phyloP scores from a whole-genome alignment of 352 stramenopile species.

The Pythium sp. region DNA sequence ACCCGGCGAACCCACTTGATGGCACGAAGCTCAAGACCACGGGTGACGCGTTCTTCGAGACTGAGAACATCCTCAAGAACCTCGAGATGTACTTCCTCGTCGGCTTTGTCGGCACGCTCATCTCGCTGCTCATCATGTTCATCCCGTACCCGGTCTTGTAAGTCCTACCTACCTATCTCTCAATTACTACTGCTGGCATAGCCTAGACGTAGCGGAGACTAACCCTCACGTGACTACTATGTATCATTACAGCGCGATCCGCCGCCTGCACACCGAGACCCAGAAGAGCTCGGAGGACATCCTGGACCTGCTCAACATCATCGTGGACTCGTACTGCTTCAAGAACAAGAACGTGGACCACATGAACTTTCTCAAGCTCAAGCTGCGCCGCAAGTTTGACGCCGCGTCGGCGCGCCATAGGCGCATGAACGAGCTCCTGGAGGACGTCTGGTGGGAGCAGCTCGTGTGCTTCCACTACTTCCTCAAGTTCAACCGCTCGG shows the following conservation, averaged over 20 bases:
- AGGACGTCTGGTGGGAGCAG: conserved; percentile 84
- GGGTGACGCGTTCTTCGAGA: conserved; percentile 48
- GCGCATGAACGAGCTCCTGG: conserved; percentile 58
- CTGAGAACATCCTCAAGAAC: conserved; percentile 68
- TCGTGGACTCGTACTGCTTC: conserved; percentile 85
- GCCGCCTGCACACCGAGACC: conserved; percentile 48
- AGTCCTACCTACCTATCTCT: conserved; percentile 16
- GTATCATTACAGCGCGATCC: conserved; percentile 45
- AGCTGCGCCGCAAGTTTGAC: conserved; percentile 74
- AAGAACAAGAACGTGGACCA: conserved; percentile 85
- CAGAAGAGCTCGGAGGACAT: conserved; percentile 48
- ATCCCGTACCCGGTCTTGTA: conserved; percentile 80
- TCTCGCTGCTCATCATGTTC: conserved; percentile 74
- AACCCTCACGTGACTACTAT: not conserved
- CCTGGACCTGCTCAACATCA: conserved; percentile 73
- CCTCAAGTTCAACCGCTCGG: conserved; percentile 71
- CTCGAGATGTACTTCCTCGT: conserved; percentile 77
- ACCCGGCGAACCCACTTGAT: conserved; percentile 55
- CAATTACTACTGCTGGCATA: not conserved
- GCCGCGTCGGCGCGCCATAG: conserved; percentile 38
- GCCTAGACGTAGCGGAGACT: not conserved
- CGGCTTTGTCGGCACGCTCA: conserved; percentile 61
- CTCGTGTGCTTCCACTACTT: conserved; percentile 60
- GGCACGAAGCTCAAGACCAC: conserved; percentile 42
- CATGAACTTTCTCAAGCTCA: conserved; percentile 79